phyloP scores from a whole-genome alignment of 2,329 filamentous ascomycete species.

The Pestalotiopsis sp. region DNA sequence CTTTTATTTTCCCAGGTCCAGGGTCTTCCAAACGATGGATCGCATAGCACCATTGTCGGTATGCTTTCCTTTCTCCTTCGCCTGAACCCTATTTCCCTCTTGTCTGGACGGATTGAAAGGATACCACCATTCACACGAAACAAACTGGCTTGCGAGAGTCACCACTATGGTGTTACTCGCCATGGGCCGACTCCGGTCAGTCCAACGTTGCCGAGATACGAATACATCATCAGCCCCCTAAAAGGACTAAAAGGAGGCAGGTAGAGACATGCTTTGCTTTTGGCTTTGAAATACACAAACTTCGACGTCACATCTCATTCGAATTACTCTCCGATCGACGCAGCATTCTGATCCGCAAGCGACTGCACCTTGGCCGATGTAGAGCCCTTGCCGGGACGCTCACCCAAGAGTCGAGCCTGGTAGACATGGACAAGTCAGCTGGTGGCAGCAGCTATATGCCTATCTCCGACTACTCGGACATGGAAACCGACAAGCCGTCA shows the following conservation, averaged over 20 bases:
- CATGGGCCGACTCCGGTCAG: neutral
- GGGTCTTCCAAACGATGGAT: neutral
- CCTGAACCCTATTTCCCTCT: neutral
- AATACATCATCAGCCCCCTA: neutral
- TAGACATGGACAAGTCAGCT: neutral
- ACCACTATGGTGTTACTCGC: neutral
- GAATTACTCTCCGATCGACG: neutral
- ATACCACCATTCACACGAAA: neutral
- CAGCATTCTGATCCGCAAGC: slow-evolving; percentile 27
- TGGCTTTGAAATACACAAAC: neutral
- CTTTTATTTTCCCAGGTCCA: neutral
- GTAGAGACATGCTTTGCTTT: neutral
- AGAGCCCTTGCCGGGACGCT: slow-evolving; percentile 27
- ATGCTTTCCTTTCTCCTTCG: neutral
- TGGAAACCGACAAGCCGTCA: neutral
- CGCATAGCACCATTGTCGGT: neutral
- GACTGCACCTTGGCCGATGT: slow-evolving; percentile 30
- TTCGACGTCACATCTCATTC: neutral
- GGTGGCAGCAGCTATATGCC: neutral
- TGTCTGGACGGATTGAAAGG: neutral
- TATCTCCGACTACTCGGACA: neutral
- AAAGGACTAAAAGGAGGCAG: neutral
- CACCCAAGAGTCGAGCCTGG: slow-evolving; percentile 18
- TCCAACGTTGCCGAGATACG: neutral
- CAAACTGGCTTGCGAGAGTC: neutral